Base-by-base conservation (phyloP, 768 basidiomycete genomes). In the Sarcodon sp. region DNA sequence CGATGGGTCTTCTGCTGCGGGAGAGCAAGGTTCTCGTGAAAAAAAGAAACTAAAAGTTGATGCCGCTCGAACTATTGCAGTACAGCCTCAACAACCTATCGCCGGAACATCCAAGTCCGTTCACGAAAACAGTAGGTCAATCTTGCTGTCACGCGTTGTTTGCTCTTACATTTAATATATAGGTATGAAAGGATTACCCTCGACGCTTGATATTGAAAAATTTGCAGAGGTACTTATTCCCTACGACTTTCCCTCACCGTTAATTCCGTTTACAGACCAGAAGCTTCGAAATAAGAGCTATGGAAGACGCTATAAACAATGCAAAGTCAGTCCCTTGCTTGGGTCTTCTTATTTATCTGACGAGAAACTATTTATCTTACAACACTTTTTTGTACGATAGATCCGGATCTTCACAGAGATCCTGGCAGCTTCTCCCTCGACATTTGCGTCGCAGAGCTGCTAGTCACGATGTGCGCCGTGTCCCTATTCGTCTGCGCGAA, bases 391-490 rank as follows among this genome's bases (percentile, higher is more conserved):
- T 3, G 9, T 31, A 1, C 12, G 8, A 0, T 36, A 92, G 88
- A 47, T 70, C 71, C 7, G 75, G 73, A 54, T 75, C 83, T 12
- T 87, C 85, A 0, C 80, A 86, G 48, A 73, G 92, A 50, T 87
- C 80, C 4, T 99, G 93, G 80, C 94, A 99, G 64, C 80, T 85
- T 8, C 74, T 98, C 6, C 94, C 94, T 9, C 77, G 94, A 13
- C 88, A 92, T 64, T 72, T 99, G 18, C 77, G 96, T 31, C 75
- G 94, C 41, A 73, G 94, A 58, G 94, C 94, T 9, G 94, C 96
- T 2, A 92, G 89, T 57, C 94, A 98, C 62, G 86, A 97, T 62
- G 81, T 91, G 18, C 81, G 90, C 4, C 79, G 93, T 9, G 88
- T 99, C 32, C 94, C 94, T 1, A 61, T 76, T n/a, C 74, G 86